Evolutionary conservation across 148 eudicot genomes (phyloP).

Genomic region (Rhododendron henanense): DNA sequence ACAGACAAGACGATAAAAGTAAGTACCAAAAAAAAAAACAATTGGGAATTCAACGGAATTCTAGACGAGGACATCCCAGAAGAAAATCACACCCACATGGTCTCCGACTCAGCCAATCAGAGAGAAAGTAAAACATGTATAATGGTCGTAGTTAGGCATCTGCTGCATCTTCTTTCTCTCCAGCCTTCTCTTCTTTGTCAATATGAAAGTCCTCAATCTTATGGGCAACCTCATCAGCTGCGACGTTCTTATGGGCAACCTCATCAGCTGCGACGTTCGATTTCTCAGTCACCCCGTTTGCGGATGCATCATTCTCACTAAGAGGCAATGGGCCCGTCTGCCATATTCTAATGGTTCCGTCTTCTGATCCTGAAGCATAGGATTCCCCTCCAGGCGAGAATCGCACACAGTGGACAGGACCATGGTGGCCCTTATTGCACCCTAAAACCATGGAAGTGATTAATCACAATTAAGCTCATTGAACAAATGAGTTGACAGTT

Average conservation of each 20-base stretch:
- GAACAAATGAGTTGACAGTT: neutral
- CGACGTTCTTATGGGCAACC: slow-evolving; percentile 44
- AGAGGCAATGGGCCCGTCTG: slow-evolving; percentile 50
- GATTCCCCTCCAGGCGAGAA: slow-evolving; percentile 94
- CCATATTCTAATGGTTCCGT: slow-evolving; percentile 83
- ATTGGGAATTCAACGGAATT: neutral
- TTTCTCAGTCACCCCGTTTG: slow-evolving; percentile 30
- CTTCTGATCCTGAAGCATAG: slow-evolving; percentile 94
- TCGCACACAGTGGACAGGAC: slow-evolving; percentile 96
- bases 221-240: slow-evolving; percentile 37
- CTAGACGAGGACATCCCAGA: neutral
- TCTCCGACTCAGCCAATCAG: neutral
- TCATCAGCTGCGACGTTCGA: slow-evolving; percentile 35
- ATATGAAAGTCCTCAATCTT: slow-evolving; percentile 58
- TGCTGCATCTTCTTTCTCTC: slow-evolving; percentile 33
- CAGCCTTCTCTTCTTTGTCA: slow-evolving; percentile 41
- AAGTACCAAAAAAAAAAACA: neutral
- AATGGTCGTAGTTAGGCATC: slow-evolving; percentile 15
- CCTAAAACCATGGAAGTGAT: slow-evolving; percentile 31
- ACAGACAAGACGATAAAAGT: neutral
- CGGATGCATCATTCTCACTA: slow-evolving; percentile 24
- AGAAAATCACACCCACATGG: neutral
- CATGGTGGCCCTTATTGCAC: slow-evolving; percentile 99
- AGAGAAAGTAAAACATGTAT: neutral
- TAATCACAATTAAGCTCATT: neutral